Percentiles rank a stretch among this genome's conserved stretches.
These are phyloP conservation scores for Arachis stenosperma DNA, from an alignment of 306 rosid genomes.

Conservation along the genomic window DNA sequence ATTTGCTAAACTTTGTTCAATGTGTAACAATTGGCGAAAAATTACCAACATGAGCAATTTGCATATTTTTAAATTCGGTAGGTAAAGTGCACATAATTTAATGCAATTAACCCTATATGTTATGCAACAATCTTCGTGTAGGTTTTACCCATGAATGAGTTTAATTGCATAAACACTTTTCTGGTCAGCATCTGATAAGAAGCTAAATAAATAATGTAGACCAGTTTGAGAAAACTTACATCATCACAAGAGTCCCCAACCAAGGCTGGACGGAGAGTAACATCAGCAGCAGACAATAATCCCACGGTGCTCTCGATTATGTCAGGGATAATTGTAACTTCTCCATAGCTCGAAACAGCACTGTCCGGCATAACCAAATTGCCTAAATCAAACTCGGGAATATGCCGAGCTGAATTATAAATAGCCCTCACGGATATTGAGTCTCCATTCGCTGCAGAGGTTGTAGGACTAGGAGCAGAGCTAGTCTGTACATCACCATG, in stretches of 20 bases:
- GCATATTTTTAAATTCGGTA: too few relatives aligned
- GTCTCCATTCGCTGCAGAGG: conserved; percentile 73
- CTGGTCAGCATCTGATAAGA: conserved; percentile 11
- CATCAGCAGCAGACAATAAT: conserved; percentile 61
- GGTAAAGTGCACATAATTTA: too few relatives aligned
- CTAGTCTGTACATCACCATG: conserved; percentile 72
- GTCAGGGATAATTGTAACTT: conserved; percentile 67
- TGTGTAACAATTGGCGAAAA: too few relatives aligned
- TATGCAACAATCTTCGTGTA: too few relatives aligned
- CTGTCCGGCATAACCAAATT: conserved; percentile 72
- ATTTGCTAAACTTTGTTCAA: too few relatives aligned
- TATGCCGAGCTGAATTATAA: conserved; percentile 52
- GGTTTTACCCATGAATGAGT: neutral
- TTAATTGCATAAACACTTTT: conserved; percentile 19
- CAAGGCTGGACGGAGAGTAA: conserved; percentile 62
- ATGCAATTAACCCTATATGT: too few relatives aligned
- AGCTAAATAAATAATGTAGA: conserved; percentile 1
- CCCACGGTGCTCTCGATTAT: conserved; percentile 86
- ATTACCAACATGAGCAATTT: too few relatives aligned
- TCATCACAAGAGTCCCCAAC: conserved; percentile 69
- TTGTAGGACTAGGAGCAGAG: conserved; percentile 72
- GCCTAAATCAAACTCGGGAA: conserved; percentile 61
- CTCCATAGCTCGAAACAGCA: conserved; percentile 76
- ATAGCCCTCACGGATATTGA: conserved; percentile 56
- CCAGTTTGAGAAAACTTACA: conserved; percentile 57